These are phyloP conservation scores for Priceomyces carsonii DNA, from an alignment of 805 yeast genomes.

Conservation along the genomic window DNA sequence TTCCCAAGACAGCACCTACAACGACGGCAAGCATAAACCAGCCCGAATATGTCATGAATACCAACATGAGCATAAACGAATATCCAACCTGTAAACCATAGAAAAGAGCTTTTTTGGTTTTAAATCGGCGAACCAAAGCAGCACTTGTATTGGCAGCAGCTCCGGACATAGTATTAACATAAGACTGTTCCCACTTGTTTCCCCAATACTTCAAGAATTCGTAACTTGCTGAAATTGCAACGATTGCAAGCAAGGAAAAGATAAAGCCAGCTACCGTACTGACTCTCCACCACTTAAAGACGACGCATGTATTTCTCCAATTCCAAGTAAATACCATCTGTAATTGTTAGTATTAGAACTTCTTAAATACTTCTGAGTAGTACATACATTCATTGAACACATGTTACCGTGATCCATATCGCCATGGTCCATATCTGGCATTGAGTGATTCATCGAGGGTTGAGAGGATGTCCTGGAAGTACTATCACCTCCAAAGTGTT, in stretches of 20 bases:
- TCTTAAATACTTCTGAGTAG: not conserved
- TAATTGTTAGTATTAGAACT: not conserved
- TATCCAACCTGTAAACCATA: slow-evolving; percentile 71
- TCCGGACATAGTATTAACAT: slow-evolving; percentile 11
- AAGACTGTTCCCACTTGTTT: slow-evolving; percentile 26
- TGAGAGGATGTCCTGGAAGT: too few species aligned
- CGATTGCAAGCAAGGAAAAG: slow-evolving; percentile 51
- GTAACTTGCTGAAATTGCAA: slow-evolving; percentile 53
- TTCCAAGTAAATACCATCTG: slow-evolving; percentile 80
- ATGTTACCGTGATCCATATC: slow-evolving; percentile 26
- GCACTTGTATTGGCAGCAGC: slow-evolving; percentile 8
- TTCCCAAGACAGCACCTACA: slow-evolving; percentile 70
- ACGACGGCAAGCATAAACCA: slow-evolving; percentile 80
- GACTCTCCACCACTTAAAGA: slow-evolving; percentile 82
- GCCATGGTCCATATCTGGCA: slow-evolving; percentile 19
- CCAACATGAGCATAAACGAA: slow-evolving; percentile 72
- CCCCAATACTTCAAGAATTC: slow-evolving; percentile 50
- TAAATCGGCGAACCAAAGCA: slow-evolving; percentile 12
- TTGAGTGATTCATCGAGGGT: slow-evolving; percentile 22
- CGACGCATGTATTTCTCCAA: slow-evolving; percentile 68
- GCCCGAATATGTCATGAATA: slow-evolving; percentile 85
- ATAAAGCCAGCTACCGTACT: slow-evolving; percentile 51
- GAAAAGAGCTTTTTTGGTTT: slow-evolving; percentile 37
- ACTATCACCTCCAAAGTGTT: too few species aligned
- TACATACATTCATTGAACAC: slow-evolving; percentile 56